phyloP scores from a whole-genome alignment of 2,329 filamentous ascomycete genomes.

The Lecanicillium sp. region DNA sequence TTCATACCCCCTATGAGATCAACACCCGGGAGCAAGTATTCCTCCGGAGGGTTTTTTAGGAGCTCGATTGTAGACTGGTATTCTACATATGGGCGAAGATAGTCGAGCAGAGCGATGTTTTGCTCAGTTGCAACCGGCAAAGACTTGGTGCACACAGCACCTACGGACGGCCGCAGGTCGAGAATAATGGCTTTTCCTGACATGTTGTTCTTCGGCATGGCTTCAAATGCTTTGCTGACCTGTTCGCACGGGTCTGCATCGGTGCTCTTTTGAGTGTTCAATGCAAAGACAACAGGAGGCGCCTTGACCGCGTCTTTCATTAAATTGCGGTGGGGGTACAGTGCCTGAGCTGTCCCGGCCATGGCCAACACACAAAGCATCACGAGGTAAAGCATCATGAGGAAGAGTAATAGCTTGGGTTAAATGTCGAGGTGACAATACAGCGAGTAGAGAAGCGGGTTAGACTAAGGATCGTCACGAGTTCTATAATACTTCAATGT shows the following conservation, averaged over 20 bases:
- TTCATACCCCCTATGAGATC: conserved; percentile 11
- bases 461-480: not conserved
- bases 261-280: not conserved
- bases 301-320: too few relatives aligned
- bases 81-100: conserved; percentile 10
- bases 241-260: not conserved
- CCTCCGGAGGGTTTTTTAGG: conserved; percentile 10
- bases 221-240: conserved; percentile 3
- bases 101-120: conserved; percentile 11
- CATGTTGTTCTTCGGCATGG: not conserved
- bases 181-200: not conserved
- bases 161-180: conserved; percentile 10
- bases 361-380: too few relatives aligned
- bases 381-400: too few relatives aligned
- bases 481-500: conserved; percentile 2
- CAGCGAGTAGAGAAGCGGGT: not conserved
- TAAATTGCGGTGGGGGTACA: too few relatives aligned
- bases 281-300: too few relatives aligned
- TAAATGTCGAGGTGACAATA: too few relatives aligned
- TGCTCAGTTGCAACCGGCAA: conserved; percentile 8
- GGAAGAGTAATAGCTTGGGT: too few relatives aligned
- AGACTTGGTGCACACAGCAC: conserved; percentile 11
- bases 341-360: too few relatives aligned
- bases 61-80: conserved; percentile 13
- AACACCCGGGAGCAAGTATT: conserved; percentile 13